These are phyloP conservation scores for Pythium monospermum DNA, from an alignment of 352 stramenopile species.

Conservation along the genomic window DNA sequence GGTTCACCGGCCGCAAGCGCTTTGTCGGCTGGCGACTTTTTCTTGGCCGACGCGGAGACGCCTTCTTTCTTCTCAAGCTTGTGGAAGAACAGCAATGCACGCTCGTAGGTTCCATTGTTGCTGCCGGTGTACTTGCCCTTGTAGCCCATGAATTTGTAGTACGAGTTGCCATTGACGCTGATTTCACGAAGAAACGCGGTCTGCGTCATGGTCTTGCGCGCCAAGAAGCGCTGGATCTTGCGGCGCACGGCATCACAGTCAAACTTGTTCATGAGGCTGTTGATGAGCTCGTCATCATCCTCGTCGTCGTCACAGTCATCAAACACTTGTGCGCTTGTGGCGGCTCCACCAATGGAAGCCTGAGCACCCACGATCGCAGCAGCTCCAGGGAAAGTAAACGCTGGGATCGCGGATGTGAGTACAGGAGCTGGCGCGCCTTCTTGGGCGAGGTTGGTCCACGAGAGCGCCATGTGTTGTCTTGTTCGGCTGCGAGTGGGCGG, in stretches of 20 bases:
- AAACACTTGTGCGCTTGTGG: too few species aligned
- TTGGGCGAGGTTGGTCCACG: conserved; percentile 2
- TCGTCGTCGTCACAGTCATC: too few species aligned
- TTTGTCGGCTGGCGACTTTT: neutral
- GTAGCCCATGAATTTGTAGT: conserved; percentile 45
- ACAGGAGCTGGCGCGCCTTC: conserved; percentile 7
- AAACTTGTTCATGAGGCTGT: conserved; percentile 18
- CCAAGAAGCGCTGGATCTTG: conserved; percentile 43
- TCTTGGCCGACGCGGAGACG: conserved; percentile 8
- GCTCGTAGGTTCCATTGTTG: conserved; percentile 41
- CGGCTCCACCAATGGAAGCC: neutral
- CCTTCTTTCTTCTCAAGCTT: conserved; percentile 25
- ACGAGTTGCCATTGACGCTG: conserved; percentile 44
- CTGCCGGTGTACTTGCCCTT: conserved; percentile 30
- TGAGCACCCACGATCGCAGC: conserved; percentile 7
- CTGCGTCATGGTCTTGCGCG: conserved; percentile 48
- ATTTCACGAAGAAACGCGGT: conserved; percentile 34
- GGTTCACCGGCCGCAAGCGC: conserved; percentile 4
- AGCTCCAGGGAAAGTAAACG: conserved; percentile 12
- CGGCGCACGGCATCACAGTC: conserved; percentile 42
- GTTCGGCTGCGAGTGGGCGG: too few species aligned
- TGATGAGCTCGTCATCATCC: conserved; percentile 4
- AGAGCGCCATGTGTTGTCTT: conserved; percentile 9
- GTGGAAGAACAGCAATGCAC: conserved; percentile 37
- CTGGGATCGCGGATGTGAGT: too few species aligned